These are phyloP conservation scores for Aspergillus spinulosporus DNA, from an alignment of 2,329 filamentous ascomycete genomes.

Conservation along the genomic window DNA sequence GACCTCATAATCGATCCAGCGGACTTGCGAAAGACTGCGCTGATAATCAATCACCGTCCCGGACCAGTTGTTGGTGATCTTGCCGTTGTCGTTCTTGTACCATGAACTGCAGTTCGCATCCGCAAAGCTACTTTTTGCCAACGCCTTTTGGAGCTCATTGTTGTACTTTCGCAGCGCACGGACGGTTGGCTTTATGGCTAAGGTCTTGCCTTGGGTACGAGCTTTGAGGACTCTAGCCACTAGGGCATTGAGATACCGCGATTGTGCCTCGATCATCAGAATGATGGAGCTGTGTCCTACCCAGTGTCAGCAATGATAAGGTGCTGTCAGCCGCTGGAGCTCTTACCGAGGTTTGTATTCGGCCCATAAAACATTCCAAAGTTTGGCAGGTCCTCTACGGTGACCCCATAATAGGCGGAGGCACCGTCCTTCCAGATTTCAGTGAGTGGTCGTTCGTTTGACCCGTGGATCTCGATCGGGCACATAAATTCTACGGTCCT, in stretches of 20 bases:
- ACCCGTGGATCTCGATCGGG: conserved; percentile 55
- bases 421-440: conserved; percentile 57
- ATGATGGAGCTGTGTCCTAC: conserved; percentile 58
- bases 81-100: conserved; percentile 57
- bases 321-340: neutral
- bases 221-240: conserved; percentile 53
- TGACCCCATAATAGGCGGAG: conserved; percentile 53
- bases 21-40: conserved; percentile 35
- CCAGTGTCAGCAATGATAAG: neutral
- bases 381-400: conserved; percentile 55
- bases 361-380: conserved; percentile 61
- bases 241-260: conserved; percentile 54
- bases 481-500: conserved; percentile 60
- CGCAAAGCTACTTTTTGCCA: conserved; percentile 52
- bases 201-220: conserved; percentile 37
- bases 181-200: conserved; percentile 50
- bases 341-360: conserved; percentile 52
- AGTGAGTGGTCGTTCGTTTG: conserved; percentile 43
- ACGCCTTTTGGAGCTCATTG: conserved; percentile 46
- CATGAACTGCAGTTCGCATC: conserved; percentile 57
- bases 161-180: conserved; percentile 48
- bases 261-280: conserved; percentile 62
- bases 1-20: conserved; percentile 34
- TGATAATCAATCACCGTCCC: conserved; percentile 59
- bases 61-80: conserved; percentile 60